Percentiles rank a stretch among this genome's conserved stretches.
Evolutionary conservation across 805 yeast genomes (phyloP).

Genomic region (Sungouiella thailandica): DNA sequence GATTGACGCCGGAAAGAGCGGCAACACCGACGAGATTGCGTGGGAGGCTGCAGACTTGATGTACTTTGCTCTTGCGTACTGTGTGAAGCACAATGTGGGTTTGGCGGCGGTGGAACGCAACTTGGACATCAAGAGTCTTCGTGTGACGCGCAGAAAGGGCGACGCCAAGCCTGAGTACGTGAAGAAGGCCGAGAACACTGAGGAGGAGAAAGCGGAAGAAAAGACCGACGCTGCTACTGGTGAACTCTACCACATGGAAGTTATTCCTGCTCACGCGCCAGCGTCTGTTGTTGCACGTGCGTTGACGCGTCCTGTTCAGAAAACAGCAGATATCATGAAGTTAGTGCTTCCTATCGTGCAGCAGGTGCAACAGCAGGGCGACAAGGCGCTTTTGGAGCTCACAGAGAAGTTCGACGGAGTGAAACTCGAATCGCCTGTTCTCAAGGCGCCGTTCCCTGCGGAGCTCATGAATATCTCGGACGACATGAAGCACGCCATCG

Average conservation of each 20-base stretch:
- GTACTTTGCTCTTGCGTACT: slow-evolving; percentile 51
- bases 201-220: slow-evolving; percentile 14
- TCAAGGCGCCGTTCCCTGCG: slow-evolving; percentile 82
- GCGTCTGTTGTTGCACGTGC: slow-evolving; percentile 51
- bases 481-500: slow-evolving; percentile 79
- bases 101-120: slow-evolving; percentile 79
- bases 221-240: slow-evolving; percentile 8
- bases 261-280: slow-evolving; percentile 36
- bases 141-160: slow-evolving; percentile 90
- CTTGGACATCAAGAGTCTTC: slow-evolving; percentile 74
- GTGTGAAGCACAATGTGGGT: slow-evolving; percentile 68
- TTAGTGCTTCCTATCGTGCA: slow-evolving; percentile 87
- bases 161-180: slow-evolving; percentile 84
- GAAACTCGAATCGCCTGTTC: slow-evolving; percentile 60
- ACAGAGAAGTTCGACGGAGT: slow-evolving; percentile 93
- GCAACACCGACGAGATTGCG: slow-evolving; percentile 49
- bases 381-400: slow-evolving; percentile 78
- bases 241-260: slow-evolving; percentile 44
- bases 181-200: slow-evolving; percentile 23
- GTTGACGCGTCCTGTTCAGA: slow-evolving; percentile 90
- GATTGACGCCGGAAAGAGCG: slow-evolving; percentile 66
- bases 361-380: slow-evolving; percentile 73
- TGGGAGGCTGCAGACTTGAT: slow-evolving; percentile 97
- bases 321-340: slow-evolving; percentile 87
- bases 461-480: slow-evolving; percentile 68